A percentile compares a stretch with the other conserved stretches of the same genome.
These are phyloP conservation scores for Tuber indicum DNA, from an alignment of 495 filamentous ascomycete species.

Conservation along the genomic window DNA sequence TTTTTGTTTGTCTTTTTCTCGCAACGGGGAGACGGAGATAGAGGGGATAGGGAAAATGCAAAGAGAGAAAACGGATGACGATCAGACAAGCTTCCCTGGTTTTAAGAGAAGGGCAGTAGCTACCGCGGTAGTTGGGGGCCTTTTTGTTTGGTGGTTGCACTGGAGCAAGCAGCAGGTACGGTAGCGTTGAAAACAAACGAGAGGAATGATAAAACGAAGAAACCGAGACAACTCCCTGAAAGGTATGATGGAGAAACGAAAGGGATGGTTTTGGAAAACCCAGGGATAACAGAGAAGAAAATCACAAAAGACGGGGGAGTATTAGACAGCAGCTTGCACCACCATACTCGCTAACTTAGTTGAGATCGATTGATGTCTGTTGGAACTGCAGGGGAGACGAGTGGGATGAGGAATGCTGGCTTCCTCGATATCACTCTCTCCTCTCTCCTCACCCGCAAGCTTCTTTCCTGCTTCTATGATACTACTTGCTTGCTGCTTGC, in stretches of 20 bases:
- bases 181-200: conserved; percentile 10
- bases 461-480: background rate
- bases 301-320: conserved; percentile 11
- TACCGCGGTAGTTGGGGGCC: background rate
- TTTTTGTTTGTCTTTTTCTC: background rate
- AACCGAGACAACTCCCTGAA: conserved; percentile 20
- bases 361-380: conserved; percentile 1
- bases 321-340: conserved; percentile 32
- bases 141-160: background rate
- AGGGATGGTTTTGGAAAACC: conserved; percentile 16
- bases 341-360: conserved; percentile 21
- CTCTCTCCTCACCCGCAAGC: background rate
- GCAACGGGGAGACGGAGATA: conserved; percentile 15
- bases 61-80: conserved; percentile 18
- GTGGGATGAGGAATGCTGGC: background rate
- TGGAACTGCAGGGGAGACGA: background rate
- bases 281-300: conserved; percentile 14
- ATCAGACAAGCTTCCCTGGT: background rate
- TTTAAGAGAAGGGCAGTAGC: background rate
- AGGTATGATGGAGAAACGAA: conserved; percentile 30
- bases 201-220: conserved; percentile 19
- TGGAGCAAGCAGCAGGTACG: background rate
- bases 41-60: conserved; percentile 18
- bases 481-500: background rate
- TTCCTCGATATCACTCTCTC: background rate